Base-by-base conservation (phyloP, 169 alveolate species). In the Amoebophrya sp. region DNA sequence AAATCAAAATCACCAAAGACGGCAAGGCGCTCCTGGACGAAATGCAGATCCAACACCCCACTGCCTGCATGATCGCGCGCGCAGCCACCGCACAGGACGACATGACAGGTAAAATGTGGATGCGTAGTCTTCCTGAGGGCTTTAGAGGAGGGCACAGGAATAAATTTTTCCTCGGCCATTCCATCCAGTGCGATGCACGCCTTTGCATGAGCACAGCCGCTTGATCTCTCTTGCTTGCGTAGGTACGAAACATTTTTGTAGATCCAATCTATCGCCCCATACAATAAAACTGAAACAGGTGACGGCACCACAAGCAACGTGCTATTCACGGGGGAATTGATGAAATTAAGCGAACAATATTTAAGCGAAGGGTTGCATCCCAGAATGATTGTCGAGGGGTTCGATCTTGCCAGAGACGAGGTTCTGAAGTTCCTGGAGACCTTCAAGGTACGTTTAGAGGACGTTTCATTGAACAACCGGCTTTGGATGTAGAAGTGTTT, bases 31-130 rank as follows among this genome's bases (percentile, higher is more conserved):
- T 99, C 41, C 97, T 99, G 88, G 97, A 98, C 89, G 99, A 99
- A 92, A 99, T 99, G 99, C 98, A 98, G 96, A 98, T 99, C 66
- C 98, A 98, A 93, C 99, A 99, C 95, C 99, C 99, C 12, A 99
- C 99, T 10, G 99, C 99, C 23, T 97, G 99, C 92, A 98, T 99
- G 99, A 97, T 99, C 89, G 99, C 99, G 54, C 95, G 99, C 92
- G 99, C 99, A 33, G 98, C 99, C 38, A 97, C 99, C 14, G 99
- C 99, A 40, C 98, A 98, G 96, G 99, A 99, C 95, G 99, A 98
- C 90, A 98, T 97, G 39, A 98, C 98, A 38, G 99, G 99, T 33
- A 12, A n/a, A n/a, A n/a, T n/a, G n/a, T n/a, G n/a, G n/a, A n/a
- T n/a, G n/a, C n/a, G n/a, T n/a, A n/a, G n/a, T n/a, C n/a, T n/a